A percentile compares a stretch with the other conserved stretches of the same genome.
Conservation (phyloP, 805 yeast species). For the Candida hispaniensis region DNA sequence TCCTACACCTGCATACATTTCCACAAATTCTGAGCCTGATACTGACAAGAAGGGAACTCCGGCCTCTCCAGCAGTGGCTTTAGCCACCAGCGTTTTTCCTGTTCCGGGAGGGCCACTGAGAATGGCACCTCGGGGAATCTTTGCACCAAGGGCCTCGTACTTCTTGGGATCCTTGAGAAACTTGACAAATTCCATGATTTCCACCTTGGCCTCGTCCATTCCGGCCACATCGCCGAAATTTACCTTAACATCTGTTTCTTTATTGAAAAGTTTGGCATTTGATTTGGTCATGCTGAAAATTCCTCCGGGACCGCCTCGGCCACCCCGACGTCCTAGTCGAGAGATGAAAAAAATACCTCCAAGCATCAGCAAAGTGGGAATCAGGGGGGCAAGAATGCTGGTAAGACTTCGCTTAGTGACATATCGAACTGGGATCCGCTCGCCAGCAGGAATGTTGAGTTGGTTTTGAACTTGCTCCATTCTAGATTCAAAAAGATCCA, state of each 20-base stretch:
- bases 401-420: constrained; percentile 57
- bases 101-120: constrained; percentile 99
- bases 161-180: constrained; percentile 83
- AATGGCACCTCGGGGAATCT: constrained; percentile 96
- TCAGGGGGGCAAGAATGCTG: constrained; percentile 54
- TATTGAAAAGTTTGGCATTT: constrained; percentile 82
- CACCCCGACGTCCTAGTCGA: constrained; percentile 34
- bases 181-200: constrained; percentile 94
- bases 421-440: constrained; percentile 74
- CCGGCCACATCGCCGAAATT: constrained; percentile 96
- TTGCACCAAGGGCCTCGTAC: constrained; percentile 89
- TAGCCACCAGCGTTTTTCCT: constrained; percentile 93
- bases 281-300: constrained; percentile 78
- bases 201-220: constrained; percentile 91
- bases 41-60: constrained; percentile 94
- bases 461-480: constrained; percentile 67
- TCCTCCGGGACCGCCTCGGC: constrained; percentile 55
- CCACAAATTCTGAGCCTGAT: constrained; percentile 95
- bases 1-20: constrained; percentile 99
- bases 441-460: constrained; percentile 45
- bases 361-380: constrained; percentile 82
- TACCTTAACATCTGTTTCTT: constrained; percentile 80
- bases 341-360: constrained; percentile 84
- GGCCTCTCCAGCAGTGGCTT: constrained; percentile 99
- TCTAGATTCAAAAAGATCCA: constrained; percentile 76